Base-by-base conservation (phyloP, 345 rosid species). In the Boechera divaricarpa region DNA sequence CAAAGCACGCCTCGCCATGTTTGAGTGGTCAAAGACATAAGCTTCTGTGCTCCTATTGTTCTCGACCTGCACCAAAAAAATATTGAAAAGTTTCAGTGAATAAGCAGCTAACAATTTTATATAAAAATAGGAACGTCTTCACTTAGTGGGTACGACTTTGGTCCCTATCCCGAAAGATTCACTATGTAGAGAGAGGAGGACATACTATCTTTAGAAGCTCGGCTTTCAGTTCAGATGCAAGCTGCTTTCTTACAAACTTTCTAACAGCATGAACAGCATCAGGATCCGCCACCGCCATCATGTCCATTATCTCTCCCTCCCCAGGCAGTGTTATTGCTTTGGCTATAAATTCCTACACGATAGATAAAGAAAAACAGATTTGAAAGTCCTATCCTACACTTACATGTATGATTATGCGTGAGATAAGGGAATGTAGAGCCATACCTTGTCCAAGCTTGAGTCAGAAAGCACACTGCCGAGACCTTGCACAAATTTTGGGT, bases 221-320 rank as follows among this genome's bases (percentile, higher is more conserved):
- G 33, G 90, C 64, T 87, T 87, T 90, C 75, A 93, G 86, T 82
- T 91, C 96, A 72, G 87, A 82, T 38, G 98, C 99, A 81, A 95
- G 89, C 76, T 88, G 93, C 82, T 95, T 93, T 87, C 86, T 83
- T 74, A 93, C 85, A 77, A 95, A 95, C 58, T 75, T 79, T 72
- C 97, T 87, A 78, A 95, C 99, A 42, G 96, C 90, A 79, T 93
- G 96, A 60, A 95, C 99, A 57, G 97, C 97, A 83, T 91, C 97
- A 55, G 98, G 99, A 77, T 93, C 98, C n/a, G 98, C 99, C 82
- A 95, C 90, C 3, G 80, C 84, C 96, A 93, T 93, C 96, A 95
- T 78, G 84, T 95, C 99, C 99, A 95, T 96, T 67, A 95, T 89
- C 86, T 95, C 99, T 56, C 97, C 97, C 75, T 91, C 97, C 77